These are phyloP conservation scores for Sclerotinia subarctica DNA, from an alignment of 2,329 filamentous ascomycete genomes.

Conservation along the genomic window DNA sequence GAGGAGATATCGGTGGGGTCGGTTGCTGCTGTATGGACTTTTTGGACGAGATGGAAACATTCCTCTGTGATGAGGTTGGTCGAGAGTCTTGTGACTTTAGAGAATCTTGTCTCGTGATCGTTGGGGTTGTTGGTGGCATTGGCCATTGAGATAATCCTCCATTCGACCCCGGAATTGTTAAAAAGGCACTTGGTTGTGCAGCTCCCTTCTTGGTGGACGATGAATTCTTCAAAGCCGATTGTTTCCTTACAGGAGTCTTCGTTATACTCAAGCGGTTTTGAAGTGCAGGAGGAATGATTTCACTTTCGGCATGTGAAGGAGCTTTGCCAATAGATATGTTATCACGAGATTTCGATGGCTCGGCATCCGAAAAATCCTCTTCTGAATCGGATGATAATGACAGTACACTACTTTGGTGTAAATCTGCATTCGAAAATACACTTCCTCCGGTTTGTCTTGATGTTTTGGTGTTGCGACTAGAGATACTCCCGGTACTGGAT, in stretches of 20 bases:
- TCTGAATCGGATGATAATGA: conserved; percentile 39
- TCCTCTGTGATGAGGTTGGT: conserved; percentile 12
- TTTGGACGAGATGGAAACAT: conserved; percentile 15
- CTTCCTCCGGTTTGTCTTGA: conserved; percentile 35
- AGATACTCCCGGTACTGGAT: conserved; percentile 36
- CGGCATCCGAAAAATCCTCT: conserved; percentile 27
- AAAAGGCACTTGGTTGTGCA: neutral
- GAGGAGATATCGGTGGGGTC: conserved; percentile 36
- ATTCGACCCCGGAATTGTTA: conserved; percentile 13
- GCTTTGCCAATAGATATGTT: conserved; percentile 12
- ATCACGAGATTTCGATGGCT: conserved; percentile 23
- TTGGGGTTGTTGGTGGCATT: conserved; percentile 3
- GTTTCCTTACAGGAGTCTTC: neutral
- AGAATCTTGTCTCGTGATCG: conserved; percentile 11
- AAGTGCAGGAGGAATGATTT: conserved; percentile 15
- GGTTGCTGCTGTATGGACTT: conserved; percentile 29
- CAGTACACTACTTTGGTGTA: conserved; percentile 37
- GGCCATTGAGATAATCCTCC: conserved; percentile 3
- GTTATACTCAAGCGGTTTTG: conserved; percentile 3
- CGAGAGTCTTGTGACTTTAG: conserved; percentile 2
- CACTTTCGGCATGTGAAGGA: conserved; percentile 19
- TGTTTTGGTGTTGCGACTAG: conserved; percentile 36
- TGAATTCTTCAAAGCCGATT: conserved; percentile 1
- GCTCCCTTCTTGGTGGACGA: conserved; percentile 1
- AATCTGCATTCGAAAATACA: conserved; percentile 33